These are phyloP conservation scores for Centella asiatica DNA, from an alignment of 129 eudicot genomes.

Conservation along the genomic window DNA sequence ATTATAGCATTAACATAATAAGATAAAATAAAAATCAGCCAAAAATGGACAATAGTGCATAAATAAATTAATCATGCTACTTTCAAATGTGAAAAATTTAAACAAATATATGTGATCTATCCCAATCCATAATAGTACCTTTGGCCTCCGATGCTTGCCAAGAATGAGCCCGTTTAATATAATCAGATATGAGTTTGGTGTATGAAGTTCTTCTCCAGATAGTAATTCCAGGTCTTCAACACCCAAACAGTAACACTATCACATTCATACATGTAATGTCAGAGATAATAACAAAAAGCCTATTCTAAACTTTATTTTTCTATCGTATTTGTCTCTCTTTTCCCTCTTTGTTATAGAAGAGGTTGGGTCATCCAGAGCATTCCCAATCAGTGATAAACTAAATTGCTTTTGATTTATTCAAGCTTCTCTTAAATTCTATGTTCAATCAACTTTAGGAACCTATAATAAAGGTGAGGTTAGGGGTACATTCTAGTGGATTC, in stretches of 20 bases:
- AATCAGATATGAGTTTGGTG: constrained; percentile 62
- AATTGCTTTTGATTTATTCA: too few species aligned
- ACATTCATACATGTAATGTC: constrained; percentile 6
- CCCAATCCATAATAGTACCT: constrained; percentile 29
- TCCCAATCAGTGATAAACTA: too few species aligned
- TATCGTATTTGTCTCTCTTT: too few species aligned
- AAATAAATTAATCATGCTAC: neutral
- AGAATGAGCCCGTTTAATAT: constrained; percentile 81
- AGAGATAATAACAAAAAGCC: neutral
- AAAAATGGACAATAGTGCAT: neutral
- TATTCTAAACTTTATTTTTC: too few species aligned
- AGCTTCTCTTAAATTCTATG: too few species aligned
- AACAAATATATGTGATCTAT: neutral
- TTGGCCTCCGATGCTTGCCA: constrained; percentile 86
- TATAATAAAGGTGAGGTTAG: too few species aligned
- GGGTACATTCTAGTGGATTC: too few species aligned
- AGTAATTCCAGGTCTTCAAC: constrained; percentile 77
- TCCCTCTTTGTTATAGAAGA: too few species aligned
- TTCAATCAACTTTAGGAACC: too few species aligned
- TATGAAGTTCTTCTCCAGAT: constrained; percentile 89
- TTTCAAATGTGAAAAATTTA: neutral
- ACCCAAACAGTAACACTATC: constrained; percentile 72
- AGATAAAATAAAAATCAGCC: neutral
- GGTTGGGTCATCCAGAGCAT: too few species aligned
- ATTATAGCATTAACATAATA: neutral